Evolutionary conservation across 352 stramenopile genomes (phyloP).

Genomic region (Pythium periplocum): DNA sequence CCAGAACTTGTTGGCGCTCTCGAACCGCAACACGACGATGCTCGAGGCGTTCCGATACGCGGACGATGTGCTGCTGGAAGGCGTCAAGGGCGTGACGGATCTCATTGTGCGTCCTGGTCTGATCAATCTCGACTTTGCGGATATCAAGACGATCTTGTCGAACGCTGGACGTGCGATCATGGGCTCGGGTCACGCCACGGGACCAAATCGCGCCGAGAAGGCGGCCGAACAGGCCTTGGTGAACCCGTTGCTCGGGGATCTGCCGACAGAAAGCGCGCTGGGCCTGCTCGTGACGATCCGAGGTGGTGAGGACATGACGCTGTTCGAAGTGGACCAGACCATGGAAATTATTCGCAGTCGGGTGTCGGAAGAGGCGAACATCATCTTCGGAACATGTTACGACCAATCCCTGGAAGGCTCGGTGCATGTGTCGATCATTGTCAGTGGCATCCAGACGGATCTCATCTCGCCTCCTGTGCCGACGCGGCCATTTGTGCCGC

Average conservation of each 20-base stretch:
- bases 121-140: conserved; percentile 98
- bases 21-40: conserved; percentile 91
- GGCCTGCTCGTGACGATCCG: conserved; percentile 95
- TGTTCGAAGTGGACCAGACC: conserved; percentile 89
- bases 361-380: conserved; percentile 80
- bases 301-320: conserved; percentile 89
- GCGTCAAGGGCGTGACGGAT: conserved; percentile 94
- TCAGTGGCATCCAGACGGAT: conserved; percentile 85
- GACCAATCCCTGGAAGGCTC: conserved; percentile 75
- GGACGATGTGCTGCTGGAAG: conserved; percentile 94
- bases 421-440: conserved; percentile 86
- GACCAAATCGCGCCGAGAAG: conserved; percentile 80
- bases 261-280: conserved; percentile 90
- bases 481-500: conserved; percentile 31
- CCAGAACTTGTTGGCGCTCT: conserved; percentile 92
- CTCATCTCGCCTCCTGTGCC: conserved; percentile 74
- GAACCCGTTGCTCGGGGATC: conserved; percentile 91
- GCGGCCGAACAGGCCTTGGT: conserved; percentile 93
- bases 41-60: conserved; percentile 92
- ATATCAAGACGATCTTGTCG: conserved; percentile 95
- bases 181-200: conserved; percentile 85
- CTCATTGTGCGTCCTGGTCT: conserved; percentile 94
- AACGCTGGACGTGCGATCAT: conserved; percentile 94
- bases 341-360: conserved; percentile 84
- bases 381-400: conserved; percentile 89